Evolutionary conservation across 2,329 filamentous ascomycete genomes (phyloP).

Genomic region (Talaromyces sp.): DNA sequence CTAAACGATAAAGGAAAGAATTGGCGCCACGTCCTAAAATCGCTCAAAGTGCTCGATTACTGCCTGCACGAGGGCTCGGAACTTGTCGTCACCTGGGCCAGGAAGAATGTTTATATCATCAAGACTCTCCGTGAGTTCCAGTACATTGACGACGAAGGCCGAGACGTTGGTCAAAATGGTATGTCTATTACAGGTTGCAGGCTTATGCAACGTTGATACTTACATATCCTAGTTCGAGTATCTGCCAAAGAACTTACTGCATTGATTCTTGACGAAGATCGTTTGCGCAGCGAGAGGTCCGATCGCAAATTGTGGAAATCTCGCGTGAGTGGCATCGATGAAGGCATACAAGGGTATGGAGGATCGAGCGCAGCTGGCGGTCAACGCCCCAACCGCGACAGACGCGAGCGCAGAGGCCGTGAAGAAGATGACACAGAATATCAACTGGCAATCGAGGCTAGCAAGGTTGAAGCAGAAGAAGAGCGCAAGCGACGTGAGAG

Average conservation of each 20-base stretch:
- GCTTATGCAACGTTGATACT: background rate
- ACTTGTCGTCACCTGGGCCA: slow-evolving; percentile 93
- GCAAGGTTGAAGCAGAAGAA: slow-evolving; percentile 92
- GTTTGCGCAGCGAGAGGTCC: slow-evolving; percentile 81
- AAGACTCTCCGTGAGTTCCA: slow-evolving; percentile 97
- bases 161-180: slow-evolving; percentile 97
- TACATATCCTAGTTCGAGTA: slow-evolving; percentile 68
- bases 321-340: slow-evolving; percentile 88
- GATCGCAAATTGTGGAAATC: slow-evolving; percentile 97
- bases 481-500: slow-evolving; percentile 71
- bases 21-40: slow-evolving; percentile 97
- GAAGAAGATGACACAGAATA: slow-evolving; percentile 92
- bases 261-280: slow-evolving; percentile 88
- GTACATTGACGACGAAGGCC: slow-evolving; percentile 91
- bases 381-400: slow-evolving; percentile 39
- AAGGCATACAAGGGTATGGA: slow-evolving; percentile 52
- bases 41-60: slow-evolving; percentile 95
- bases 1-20: slow-evolving; percentile 99
- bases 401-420: slow-evolving; percentile 52
- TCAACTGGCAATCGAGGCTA: slow-evolving; percentile 85
- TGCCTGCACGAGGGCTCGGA: slow-evolving; percentile 97
- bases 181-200: slow-evolving; percentile 35
- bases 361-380: slow-evolving; percentile 37
- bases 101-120: slow-evolving; percentile 98
- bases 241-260: slow-evolving; percentile 94